Percentiles rank a stretch among this genome's conserved stretches.
phyloP scores from a whole-genome alignment of 2,329 filamentous ascomycete species.

The Pseudodiploospora longispora region DNA sequence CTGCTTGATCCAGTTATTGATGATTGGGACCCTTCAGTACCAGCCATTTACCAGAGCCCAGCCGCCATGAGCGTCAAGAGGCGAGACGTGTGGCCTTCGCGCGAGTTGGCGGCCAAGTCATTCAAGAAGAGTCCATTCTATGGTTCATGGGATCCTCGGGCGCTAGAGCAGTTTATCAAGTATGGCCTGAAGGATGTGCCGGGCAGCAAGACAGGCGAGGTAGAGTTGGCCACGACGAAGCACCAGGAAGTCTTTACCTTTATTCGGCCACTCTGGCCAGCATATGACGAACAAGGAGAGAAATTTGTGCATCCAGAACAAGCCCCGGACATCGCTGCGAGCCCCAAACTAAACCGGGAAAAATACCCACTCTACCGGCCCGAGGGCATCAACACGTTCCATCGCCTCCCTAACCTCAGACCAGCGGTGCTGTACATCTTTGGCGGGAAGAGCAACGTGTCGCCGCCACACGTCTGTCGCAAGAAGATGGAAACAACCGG shows the following conservation, averaged over 20 bases:
- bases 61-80: slow-evolving; percentile 60
- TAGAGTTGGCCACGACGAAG: slow-evolving; percentile 73
- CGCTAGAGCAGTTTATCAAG: slow-evolving; percentile 54
- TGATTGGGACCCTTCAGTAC: slow-evolving; percentile 30
- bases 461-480: slow-evolving; percentile 38
- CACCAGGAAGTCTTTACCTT: slow-evolving; percentile 76
- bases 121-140: slow-evolving; percentile 67
- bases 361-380: slow-evolving; percentile 57
- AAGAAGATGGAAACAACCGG: slow-evolving; percentile 59
- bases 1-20: slow-evolving; percentile 81
- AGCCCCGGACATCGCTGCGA: slow-evolving; percentile 39
- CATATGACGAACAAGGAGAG: slow-evolving; percentile 29
- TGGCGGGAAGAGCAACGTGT: slow-evolving; percentile 52
- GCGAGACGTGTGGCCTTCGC: slow-evolving; percentile 75
- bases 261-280: slow-evolving; percentile 50
- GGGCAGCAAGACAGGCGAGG: slow-evolving; percentile 28
- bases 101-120: slow-evolving; percentile 54
- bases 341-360: slow-evolving; percentile 36
- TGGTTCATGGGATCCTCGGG: slow-evolving; percentile 70
- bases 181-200: slow-evolving; percentile 65
- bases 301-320: slow-evolving; percentile 30
- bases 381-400: slow-evolving; percentile 50
- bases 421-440: slow-evolving; percentile 64
- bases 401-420: slow-evolving; percentile 50
- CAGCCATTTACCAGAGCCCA: slow-evolving; percentile 26